These are phyloP conservation scores for Guyanaporus albipodus DNA, from an alignment of 768 basidiomycete species.

Conservation along the genomic window DNA sequence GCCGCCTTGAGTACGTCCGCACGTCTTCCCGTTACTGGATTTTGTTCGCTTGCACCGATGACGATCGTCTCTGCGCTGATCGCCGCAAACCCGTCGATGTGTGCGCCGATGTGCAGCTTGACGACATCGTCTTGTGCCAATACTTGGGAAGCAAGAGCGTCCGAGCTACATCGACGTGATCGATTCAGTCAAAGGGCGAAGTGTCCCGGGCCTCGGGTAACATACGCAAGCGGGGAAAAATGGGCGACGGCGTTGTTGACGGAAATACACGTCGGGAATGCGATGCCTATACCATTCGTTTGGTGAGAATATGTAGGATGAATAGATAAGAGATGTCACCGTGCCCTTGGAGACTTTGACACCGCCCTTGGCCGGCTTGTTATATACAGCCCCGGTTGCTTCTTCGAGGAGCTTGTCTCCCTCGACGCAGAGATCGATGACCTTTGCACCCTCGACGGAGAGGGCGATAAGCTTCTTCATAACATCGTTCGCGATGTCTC, in stretches of 20 bases:
- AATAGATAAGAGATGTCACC: constrained; percentile 18
- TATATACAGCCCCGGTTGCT: constrained; percentile 81
- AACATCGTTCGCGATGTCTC: constrained; percentile 82
- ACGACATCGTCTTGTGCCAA: constrained; percentile 89
- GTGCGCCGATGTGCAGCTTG: constrained; percentile 93
- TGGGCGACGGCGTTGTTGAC: constrained; percentile 95
- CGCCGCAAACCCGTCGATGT: constrained; percentile 96
- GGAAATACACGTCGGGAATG: constrained; percentile 91
- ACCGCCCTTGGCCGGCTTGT: constrained; percentile 86
- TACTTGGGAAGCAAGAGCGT: constrained; percentile 61
- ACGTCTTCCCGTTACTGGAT: constrained; percentile 77
- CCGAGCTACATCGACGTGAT: constrained; percentile 50
- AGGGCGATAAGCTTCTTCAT: constrained; percentile 81
- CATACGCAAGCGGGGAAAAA: constrained; percentile 93
- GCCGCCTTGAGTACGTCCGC: constrained; percentile 95
- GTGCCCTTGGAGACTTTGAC: constrained; percentile 84
- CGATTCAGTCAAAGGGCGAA: constrained; percentile 23
- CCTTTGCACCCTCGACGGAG: constrained; percentile 75
- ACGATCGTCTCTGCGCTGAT: constrained; percentile 92
- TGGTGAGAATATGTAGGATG: constrained; percentile 5
- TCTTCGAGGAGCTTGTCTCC: constrained; percentile 93
- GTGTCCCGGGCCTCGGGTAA: constrained; percentile 13
- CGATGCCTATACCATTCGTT: constrained; percentile 56
- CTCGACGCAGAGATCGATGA: constrained; percentile 86
- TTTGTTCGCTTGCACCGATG: constrained; percentile 68